Evolutionary conservation across 1,284 basidiomycete genomes (phyloP).

Genomic region (Tilletia horrida): DNA sequence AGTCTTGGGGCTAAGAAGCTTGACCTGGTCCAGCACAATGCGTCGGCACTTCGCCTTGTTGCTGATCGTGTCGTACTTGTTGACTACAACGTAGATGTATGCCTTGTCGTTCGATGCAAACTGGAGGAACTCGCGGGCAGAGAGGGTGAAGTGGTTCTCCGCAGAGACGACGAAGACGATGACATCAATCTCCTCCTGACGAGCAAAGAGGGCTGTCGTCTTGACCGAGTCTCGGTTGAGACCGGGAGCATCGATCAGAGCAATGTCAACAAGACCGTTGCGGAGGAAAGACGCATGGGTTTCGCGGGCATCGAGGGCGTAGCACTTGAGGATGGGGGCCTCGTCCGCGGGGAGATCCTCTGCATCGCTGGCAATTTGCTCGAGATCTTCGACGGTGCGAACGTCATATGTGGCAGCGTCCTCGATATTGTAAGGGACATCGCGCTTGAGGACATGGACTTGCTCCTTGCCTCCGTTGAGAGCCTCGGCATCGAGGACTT

Average conservation of each 20-base stretch:
- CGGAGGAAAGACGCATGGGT: conserved; percentile 58
- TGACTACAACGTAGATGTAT: conserved; percentile 96
- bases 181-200: conserved; percentile 97
- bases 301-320: conserved; percentile 40
- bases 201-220: conserved; percentile 91
- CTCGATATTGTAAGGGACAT: conserved; percentile 67
- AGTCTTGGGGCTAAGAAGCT: conserved; percentile 82
- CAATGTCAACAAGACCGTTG: conserved; percentile 95
- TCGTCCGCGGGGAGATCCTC: conserved; percentile 61
- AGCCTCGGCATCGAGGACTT: conserved; percentile 87
- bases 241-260: conserved; percentile 96
- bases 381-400: conserved; percentile 68
- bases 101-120: conserved; percentile 96
- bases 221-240: conserved; percentile 93
- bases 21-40: conserved; percentile 89
- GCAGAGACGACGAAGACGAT: conserved; percentile 97
- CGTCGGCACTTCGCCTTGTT: conserved; percentile 92
- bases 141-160: conserved; percentile 97
- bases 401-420: conserved; percentile 76
- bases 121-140: conserved; percentile 88
- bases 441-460: conserved; percentile 65
- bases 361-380: conserved; percentile 68
- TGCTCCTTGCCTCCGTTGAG: conserved; percentile 73
- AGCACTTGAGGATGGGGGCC: conserved; percentile 57
- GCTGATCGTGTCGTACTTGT: conserved; percentile 92